Evolutionary conservation across 2,329 filamentous ascomycete species (phyloP).

Genomic region (Pezicula rhizophila): DNA sequence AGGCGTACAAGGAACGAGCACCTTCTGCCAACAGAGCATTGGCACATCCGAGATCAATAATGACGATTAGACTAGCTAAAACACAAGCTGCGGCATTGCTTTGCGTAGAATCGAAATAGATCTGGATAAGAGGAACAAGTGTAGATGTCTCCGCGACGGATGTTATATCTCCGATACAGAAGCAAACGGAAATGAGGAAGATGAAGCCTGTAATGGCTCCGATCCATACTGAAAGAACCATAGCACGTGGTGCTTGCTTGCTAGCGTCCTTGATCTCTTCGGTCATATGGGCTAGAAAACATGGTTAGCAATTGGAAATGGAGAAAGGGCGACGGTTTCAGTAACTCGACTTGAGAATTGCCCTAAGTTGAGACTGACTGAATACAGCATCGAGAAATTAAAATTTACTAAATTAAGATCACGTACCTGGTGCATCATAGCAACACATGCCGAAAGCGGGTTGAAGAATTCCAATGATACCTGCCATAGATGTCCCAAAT

Average conservation of each 20-base stretch:
- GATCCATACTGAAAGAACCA: conserved; percentile 40
- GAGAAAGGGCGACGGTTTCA: neutral
- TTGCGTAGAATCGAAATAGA: conserved; percentile 41
- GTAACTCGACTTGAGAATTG: neutral
- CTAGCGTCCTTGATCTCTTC: conserved; percentile 48
- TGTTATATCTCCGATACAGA: conserved; percentile 44
- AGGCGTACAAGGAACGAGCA: conserved; percentile 35
- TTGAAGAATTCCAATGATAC: conserved; percentile 47
- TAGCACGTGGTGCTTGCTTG: conserved; percentile 42
- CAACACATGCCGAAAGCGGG: conserved; percentile 49
- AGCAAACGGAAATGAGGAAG: conserved; percentile 42
- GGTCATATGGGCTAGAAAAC: conserved; percentile 42
- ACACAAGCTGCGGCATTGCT: conserved; percentile 39
- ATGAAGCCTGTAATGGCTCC: conserved; percentile 41
- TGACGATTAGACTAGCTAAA: conserved; percentile 39
- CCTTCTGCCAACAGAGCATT: conserved; percentile 31
- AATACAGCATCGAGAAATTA: too few species aligned
- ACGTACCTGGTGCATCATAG: conserved; percentile 17
- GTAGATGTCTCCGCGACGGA: conserved; percentile 34
- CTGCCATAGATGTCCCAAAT: conserved; percentile 42
- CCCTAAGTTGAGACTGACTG: too few species aligned
- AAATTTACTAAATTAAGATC: too few species aligned
- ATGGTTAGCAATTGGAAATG: neutral
- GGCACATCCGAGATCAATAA: conserved; percentile 33
- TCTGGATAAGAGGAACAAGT: conserved; percentile 42